Conservation (phyloP, 164 flowering plant species). For the grape (Vitis vinifera) region ASM3070453v1 NC_081812.1:18917001-18917500, state of each 20-base stretch:
- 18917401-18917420: constrained; percentile 68
- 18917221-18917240: no score
- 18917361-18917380: constrained; percentile 83
- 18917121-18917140: no score
- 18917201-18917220: no score
- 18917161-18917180: no score
- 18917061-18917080: no score
- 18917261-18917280: not conserved
- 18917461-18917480: no score
- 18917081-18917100: no score
- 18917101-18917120: no score
- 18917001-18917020: not conserved
- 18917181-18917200: no score
- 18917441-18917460: not conserved
- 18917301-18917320: not conserved
- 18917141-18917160: no score
- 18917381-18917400: constrained; percentile 68
- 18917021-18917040: no score
- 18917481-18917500: not conserved
- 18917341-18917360: constrained; percentile 80
- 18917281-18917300: not conserved
- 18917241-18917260: not conserved
- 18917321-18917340: constrained; percentile 49
- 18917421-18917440: not conserved
- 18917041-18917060: no score